Conservation (phyloP, 805 yeast species). For the Blastobotrys robertii region DNA sequence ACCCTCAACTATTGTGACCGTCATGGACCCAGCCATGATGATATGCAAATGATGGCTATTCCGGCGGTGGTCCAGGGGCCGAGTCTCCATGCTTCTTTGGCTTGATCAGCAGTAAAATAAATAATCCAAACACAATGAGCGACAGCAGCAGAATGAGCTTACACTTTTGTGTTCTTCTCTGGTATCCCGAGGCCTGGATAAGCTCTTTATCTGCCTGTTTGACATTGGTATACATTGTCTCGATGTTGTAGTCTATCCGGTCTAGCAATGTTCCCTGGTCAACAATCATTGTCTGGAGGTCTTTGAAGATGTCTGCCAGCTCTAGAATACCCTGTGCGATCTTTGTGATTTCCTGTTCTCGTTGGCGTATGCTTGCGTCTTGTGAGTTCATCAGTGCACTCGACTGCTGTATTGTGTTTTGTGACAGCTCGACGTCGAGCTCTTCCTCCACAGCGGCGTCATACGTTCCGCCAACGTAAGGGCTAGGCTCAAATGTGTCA, state of each 20-base stretch:
- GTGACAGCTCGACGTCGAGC: constrained; percentile 26
- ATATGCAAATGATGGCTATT: neutral
- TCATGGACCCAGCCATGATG: no score
- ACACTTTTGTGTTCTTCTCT: constrained; percentile 84
- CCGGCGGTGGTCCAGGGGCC: constrained; percentile 3
- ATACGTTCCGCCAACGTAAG: constrained; percentile 3
- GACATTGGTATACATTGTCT: constrained; percentile 66
- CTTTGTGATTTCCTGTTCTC: constrained; percentile 84
- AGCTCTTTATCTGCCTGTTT: constrained; percentile 72
- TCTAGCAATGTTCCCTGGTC: constrained; percentile 95
- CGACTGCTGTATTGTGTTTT: constrained; percentile 29
- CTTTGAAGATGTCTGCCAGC: constrained; percentile 85
- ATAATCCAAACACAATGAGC: constrained; percentile 59
- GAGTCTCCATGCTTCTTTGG: constrained; percentile 18
- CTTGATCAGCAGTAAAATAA: constrained; percentile 61
- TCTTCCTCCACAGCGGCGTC: constrained; percentile 14
- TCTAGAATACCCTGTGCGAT: constrained; percentile 92
- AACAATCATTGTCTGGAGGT: constrained; percentile 81
- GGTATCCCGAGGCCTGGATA: constrained; percentile 66
- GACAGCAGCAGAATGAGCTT: constrained; percentile 68
- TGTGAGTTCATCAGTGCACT: constrained; percentile 25
- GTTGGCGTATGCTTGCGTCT: constrained; percentile 44
- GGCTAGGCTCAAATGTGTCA: constrained; percentile 44
- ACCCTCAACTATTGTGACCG: no score
- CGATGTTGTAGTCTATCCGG: constrained; percentile 85